Conservation (phyloP, 2,329 filamentous ascomycete species). For the Didymella segeticola region DNA sequence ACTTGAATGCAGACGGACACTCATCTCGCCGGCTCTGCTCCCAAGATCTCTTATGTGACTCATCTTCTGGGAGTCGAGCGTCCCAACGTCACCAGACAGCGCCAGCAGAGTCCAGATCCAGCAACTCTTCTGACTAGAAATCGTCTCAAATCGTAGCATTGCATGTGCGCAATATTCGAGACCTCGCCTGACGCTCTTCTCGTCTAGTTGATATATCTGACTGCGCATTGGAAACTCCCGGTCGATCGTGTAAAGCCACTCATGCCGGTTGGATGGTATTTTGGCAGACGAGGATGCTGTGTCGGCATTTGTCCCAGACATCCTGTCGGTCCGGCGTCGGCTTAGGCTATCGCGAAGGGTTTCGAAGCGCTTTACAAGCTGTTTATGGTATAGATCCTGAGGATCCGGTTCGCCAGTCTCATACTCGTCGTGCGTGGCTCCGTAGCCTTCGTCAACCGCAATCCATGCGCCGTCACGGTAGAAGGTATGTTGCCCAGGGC, state of each 20-base stretch:
- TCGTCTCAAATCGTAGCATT: slow-evolving; percentile 63
- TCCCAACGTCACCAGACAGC: slow-evolving; percentile 74
- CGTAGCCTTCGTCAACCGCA: slow-evolving; percentile 51
- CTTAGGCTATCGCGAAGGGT: slow-evolving; percentile 69
- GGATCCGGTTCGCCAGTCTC: slow-evolving; percentile 47
- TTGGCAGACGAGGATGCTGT: slow-evolving; percentile 5
- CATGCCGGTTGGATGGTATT: slow-evolving; percentile 46
- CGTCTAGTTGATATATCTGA: slow-evolving; percentile 63
- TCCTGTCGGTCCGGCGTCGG: slow-evolving; percentile 59
- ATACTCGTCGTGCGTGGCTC: slow-evolving; percentile 6
- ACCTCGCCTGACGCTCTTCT: slow-evolving; percentile 69
- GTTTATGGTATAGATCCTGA: slow-evolving; percentile 70
- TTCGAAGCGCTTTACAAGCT: slow-evolving; percentile 70
- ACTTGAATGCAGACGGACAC: slow-evolving; percentile 44
- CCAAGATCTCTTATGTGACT: slow-evolving; percentile 79
- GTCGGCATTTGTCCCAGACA: slow-evolving; percentile 44
- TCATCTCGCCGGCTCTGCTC: slow-evolving; percentile 72
- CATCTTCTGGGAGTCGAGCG: slow-evolving; percentile 77
- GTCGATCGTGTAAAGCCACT: slow-evolving; percentile 41
- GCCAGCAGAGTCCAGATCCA: slow-evolving; percentile 90
- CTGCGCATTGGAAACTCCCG: slow-evolving; percentile 53
- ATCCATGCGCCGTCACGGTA: slow-evolving; percentile 83
- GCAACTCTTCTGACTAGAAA: slow-evolving; percentile 72
- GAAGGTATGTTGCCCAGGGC: slow-evolving; percentile 63
- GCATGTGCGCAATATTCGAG: slow-evolving; percentile 69